Base-by-base conservation (phyloP, 371 early-diverging fungal genomes). In the Actinomortierella wolfii region DNA sequence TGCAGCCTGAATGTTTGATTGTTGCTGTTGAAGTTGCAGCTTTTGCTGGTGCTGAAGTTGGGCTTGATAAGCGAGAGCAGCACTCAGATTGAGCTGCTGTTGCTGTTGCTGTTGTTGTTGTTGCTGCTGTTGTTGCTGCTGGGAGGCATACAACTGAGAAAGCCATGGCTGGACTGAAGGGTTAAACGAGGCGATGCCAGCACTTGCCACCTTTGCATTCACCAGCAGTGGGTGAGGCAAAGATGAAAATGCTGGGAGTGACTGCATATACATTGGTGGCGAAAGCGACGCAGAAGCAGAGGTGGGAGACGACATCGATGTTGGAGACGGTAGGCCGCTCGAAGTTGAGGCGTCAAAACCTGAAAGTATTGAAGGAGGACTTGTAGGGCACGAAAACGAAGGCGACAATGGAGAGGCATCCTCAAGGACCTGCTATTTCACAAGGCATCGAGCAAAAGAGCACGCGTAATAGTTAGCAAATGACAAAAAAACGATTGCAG, bases 121-220 rank as follows among this genome's bases (percentile, higher is more conserved):
- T 15, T 59, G 60, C 29, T 59, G 59, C 29, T 51, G 52, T 23
- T 51, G 59, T 39, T 56, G 56, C 18, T 62, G 63, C n/a, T 56
- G 55, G 6, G 34, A 6, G 11, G 71, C 47, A 25, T 65, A 71
- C 39, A 64, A 28, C 13, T 58, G 62, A 0, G 65, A 47, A 20
- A 67, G 28, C 68, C 68, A 67, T n/a, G 40, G 26, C 21, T 17
- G n/a, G n/a, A n/a, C n/a, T n/a, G n/a, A n/a, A n/a, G n/a, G n/a
- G n/a, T n/a, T n/a, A n/a, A n/a, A n/a, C n/a, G n/a, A n/a, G n/a
- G n/a, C n/a, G 50, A 39, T 40, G 50, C 17, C 25, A 40, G 17
- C 20, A 47, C 47, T 61, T 34, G 50, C 15, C 25, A 40, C 24
- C 20, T 45, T 51, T 57, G 55, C 17, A 57, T 1, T 50, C 54